Evolutionary conservation across 305 asterid species (phyloP), one percentile per base, ranked within the genome.

Genomic region (Fraxinus baroniana): DNA sequence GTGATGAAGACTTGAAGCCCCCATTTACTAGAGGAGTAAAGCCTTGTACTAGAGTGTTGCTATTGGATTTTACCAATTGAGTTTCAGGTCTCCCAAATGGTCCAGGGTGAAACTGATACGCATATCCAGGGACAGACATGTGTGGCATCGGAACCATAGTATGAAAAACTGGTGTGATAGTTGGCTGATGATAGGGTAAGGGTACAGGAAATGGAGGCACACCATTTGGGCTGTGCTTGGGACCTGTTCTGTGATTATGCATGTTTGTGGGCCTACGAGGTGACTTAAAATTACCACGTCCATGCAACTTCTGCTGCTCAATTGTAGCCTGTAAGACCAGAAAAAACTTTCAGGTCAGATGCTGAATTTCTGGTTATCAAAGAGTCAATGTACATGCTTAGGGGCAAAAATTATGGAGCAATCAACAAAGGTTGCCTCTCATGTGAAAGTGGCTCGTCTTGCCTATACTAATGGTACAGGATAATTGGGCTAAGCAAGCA

Each of bases 251-350:
- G 55, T 85, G 89, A 44, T 87, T 95, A 87, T 92, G 89, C 71
- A 80, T 68, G 39, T 90, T 79, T 64, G 86, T 46, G 28, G 91
- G 87, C 89, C 85, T 94, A 78, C 89, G 90, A 3, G 90, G 88
- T 74, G 90, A 83, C 86, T 86, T 95, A 39, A 74, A 79, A 83
- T 87, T 89, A 79, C 89, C 85, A 73, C 91, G 91, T 39, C 93
- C 92, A 79, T 91, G 92, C 77, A 87, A 81, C 88, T 91, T 94
- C 84, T 87, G 91, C 75, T 85, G 92, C 86, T 92, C 95, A 81
- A 75, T 87, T 64, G 86, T 83, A 44, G 89, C 90, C 98, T 94
- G 92, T 46, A 85, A 79, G 39, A 82, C 85, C 80, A 76, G 32
- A 74, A 81, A 81, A 46, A 76, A 85, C 78, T 73, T 52, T 76